Evolutionary conservation across 2,329 filamentous ascomycete species (phyloP).

Genomic region (Stenocarpella maydis): DNA sequence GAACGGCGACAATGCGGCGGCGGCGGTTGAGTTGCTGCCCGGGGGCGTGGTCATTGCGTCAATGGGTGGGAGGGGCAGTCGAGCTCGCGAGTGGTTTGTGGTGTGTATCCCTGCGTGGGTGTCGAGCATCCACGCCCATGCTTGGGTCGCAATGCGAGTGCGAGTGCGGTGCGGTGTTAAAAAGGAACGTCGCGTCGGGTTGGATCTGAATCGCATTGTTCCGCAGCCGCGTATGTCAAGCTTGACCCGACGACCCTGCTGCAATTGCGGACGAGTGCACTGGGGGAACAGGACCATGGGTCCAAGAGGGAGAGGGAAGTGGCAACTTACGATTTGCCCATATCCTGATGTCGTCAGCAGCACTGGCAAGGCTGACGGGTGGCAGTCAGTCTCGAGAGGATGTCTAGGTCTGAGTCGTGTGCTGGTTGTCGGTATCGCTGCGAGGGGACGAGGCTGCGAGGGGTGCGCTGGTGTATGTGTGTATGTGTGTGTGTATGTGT

Average conservation of each 20-base stretch:
- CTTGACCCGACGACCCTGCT: background rate
- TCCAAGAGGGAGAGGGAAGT: constrained; percentile 25
- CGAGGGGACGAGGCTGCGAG: constrained; percentile 25
- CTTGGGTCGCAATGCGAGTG: background rate
- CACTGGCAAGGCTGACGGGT: constrained; percentile 15
- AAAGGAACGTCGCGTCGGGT: background rate
- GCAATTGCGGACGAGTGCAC: background rate
- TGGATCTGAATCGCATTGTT: constrained; percentile 26
- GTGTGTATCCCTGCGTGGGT: constrained; percentile 16
- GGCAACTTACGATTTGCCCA: constrained; percentile 64
- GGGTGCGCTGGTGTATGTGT: constrained; percentile 3
- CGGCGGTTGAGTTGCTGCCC: too few species aligned
- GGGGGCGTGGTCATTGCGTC: constrained; percentile 1
- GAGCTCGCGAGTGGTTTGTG: constrained; percentile 15
- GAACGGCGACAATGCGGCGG: background rate
- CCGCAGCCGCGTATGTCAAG: background rate
- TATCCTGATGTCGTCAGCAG: constrained; percentile 39
- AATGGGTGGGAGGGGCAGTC: constrained; percentile 24
- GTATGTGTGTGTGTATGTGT: background rate
- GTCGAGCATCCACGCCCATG: constrained; percentile 22
- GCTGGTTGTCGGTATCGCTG: background rate
- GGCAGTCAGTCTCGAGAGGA: background rate
- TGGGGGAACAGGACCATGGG: background rate
- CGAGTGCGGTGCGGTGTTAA: constrained; percentile 13
- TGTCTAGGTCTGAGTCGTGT: constrained; percentile 5